These are phyloP conservation scores for Apiosordaria backusii DNA, from an alignment of 495 filamentous ascomycete species.

Conservation along the genomic window DNA sequence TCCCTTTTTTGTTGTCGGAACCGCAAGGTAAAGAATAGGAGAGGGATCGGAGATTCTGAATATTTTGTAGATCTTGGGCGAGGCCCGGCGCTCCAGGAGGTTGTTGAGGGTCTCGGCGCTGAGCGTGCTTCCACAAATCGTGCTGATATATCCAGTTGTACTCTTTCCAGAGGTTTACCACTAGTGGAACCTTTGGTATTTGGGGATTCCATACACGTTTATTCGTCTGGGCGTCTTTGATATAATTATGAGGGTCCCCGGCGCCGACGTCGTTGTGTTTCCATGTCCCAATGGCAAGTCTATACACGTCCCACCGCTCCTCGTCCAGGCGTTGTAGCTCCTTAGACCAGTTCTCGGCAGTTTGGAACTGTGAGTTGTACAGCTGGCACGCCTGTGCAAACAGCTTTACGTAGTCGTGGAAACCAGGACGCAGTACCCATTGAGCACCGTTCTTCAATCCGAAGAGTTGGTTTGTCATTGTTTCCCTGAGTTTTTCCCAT, in stretches of 20 bases:
- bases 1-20: too few relatives aligned
- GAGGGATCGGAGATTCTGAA: too few relatives aligned
- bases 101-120: background rate
- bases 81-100: too few relatives aligned
- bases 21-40: too few relatives aligned
- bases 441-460: background rate
- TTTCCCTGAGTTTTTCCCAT: background rate
- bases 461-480: background rate
- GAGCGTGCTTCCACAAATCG: background rate
- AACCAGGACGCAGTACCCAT: background rate
- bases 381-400: background rate
- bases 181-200: too few relatives aligned
- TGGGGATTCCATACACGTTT: too few relatives aligned
- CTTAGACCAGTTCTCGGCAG: background rate
- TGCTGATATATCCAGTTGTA: background rate
- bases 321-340: background rate
- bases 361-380: background rate
- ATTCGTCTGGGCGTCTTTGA: too few relatives aligned
- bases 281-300: background rate
- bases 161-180: background rate
- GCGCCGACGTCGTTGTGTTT: background rate
- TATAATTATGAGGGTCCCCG: background rate
- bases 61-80: too few relatives aligned
- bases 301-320: background rate
- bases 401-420: background rate